Evolutionary conservation across 148 eudicot species (phyloP).

Genomic region (Linanthus parryae): DNA sequence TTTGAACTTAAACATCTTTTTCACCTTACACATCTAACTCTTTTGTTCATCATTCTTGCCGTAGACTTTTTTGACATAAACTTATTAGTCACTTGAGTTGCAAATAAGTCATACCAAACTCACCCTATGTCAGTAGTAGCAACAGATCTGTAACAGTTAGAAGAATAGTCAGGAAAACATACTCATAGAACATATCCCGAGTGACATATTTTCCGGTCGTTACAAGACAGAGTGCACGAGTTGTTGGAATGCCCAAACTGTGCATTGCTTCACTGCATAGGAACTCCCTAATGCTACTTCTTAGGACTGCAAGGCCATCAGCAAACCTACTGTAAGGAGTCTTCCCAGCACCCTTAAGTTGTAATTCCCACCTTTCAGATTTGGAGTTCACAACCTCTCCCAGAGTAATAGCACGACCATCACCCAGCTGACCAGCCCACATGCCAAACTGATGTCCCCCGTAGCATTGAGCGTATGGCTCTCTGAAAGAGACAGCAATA

Average conservation of each 20-base stretch:
- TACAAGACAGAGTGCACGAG: conserved; percentile 92
- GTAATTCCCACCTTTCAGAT: conserved; percentile 92
- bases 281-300: conserved; percentile 93
- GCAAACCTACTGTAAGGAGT: conserved; percentile 99
- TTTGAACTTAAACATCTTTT: too few species aligned
- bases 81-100: too few species aligned
- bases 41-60: too few species aligned
- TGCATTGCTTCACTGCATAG: conserved; percentile 99
- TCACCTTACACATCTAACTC: too few species aligned
- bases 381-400: conserved; percentile 84
- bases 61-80: too few species aligned
- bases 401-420: conserved; percentile 93
- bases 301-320: conserved; percentile 94
- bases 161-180: conserved; percentile 28
- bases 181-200: conserved; percentile 99
- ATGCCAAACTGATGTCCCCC: conserved; percentile 99
- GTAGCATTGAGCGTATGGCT: conserved; percentile 93
- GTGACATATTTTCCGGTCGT: conserved; percentile 82
- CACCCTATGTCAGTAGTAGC: too few species aligned
- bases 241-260: conserved; percentile 89
- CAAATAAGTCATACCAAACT: too few species aligned
- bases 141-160: too few species aligned
- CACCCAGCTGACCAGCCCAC: conserved; percentile 99
- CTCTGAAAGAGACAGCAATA: conserved; percentile 29
- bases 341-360: conserved; percentile 96